A percentile compares a stretch with the other conserved stretches of the same genome.
These are phyloP conservation scores for Taiwanofungus camphoratus DNA, from an alignment of 1,284 basidiomycete genomes.

Conservation along the genomic window DNA sequence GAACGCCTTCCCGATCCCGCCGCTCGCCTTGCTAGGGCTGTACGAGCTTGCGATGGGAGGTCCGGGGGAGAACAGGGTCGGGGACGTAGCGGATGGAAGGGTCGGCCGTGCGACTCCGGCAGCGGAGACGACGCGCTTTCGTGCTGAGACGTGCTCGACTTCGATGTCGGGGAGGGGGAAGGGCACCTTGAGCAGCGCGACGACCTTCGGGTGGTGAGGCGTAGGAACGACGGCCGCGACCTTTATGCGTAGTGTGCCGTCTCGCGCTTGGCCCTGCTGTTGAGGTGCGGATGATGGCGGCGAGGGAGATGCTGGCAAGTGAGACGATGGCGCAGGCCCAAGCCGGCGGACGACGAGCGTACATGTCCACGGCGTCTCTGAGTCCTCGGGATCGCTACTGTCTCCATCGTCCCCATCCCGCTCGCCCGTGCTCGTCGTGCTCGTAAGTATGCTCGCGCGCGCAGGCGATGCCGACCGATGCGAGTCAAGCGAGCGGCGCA, in stretches of 20 bases:
- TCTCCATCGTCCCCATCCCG: constrained; percentile 48
- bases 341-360: constrained; percentile 48
- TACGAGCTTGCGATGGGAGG: too few relatives aligned
- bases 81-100: constrained; percentile 8
- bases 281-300: constrained; percentile 10
- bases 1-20: constrained; percentile 9
- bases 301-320: constrained; percentile 3
- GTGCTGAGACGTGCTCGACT: constrained; percentile 49
- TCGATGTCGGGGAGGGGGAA: constrained; percentile 78
- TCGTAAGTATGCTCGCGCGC: constrained; percentile 14
- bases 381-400: constrained; percentile 92
- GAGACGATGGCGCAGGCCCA: background rate
- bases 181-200: constrained; percentile 86
- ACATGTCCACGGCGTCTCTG: constrained; percentile 93
- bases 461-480: constrained; percentile 19
- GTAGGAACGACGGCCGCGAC: constrained; percentile 85
- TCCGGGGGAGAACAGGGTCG: constrained; percentile 6
- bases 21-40: constrained; percentile 5
- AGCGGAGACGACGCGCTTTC: constrained; percentile 43
- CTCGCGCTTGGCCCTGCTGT: constrained; percentile 3
- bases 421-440: constrained; percentile 14
- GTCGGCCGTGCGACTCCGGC: constrained; percentile 38
- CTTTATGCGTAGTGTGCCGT: constrained; percentile 36
- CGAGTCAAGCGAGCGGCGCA: constrained; percentile 20
- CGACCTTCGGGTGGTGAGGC: constrained; percentile 94